Base-by-base conservation (phyloP, 2,329 filamentous ascomycete genomes). In the Zasmidium citrigriseum region DNA sequence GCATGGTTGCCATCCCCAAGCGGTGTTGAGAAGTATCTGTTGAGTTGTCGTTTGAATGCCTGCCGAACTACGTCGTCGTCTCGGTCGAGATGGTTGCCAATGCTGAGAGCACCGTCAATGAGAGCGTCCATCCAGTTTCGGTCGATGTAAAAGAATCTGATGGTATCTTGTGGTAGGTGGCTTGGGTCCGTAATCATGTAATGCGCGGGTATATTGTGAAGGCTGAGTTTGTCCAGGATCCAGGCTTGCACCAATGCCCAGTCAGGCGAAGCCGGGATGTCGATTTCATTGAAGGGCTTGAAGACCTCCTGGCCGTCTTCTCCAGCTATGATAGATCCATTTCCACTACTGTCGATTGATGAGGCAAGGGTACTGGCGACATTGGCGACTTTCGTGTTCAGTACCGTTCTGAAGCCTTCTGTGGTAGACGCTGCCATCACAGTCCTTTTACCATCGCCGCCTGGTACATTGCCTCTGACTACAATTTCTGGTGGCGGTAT, bases 91-190 rank as follows among this genome's bases (percentile, higher is more conserved):
- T 60, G 58, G 12, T 60, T 60, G 7, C 48, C 59, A 3, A 59
- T 47, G 23, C 56, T 56, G 16, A 61, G 49, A 14, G 59, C 59
- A 2, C 59, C 59, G 44, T 61, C 59, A n/a, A 61, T 46, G 16
- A 57, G 53, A 18, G 52, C 44, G 23, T 59, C 59, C 10, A 54
- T 49, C 56, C 56, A 61, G 21, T 49, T 57, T 3, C 21, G 24
- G 45, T 61, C 59, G 24, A 59, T 56, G 49, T 59, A 45, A n/a
- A 61, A 61, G 51, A 55, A 52, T n/a, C 58, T 45, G 11, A 61
- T 44, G 5, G 52, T 21, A 5, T 61, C 57, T 3, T 47, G 56
- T 1, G 48, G 59, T 22, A 61, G 20, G 25, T 44, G 18, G 2
- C n/a, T 14, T 14, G 53, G 47, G 24, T 61, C 56, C 1, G 52